phyloP scores from a whole-genome alignment of 176 grass and related monocot genomes.

The Saccharum spontaneum region DNA sequence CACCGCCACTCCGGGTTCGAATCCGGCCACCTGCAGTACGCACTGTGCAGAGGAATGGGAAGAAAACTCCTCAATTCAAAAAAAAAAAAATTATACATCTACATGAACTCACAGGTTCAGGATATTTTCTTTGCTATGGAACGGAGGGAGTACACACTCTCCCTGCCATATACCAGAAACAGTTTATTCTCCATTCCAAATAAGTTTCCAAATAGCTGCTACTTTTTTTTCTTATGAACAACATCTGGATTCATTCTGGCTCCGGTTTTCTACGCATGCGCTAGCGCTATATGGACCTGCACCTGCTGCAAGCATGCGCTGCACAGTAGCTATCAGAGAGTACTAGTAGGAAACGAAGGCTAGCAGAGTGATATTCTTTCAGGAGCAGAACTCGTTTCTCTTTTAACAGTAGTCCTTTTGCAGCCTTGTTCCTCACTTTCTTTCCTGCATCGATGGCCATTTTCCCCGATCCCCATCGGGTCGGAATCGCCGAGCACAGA shows the following conservation, averaged over 20 bases:
- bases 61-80: no score
- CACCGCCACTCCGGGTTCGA: no score
- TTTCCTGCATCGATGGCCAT: not conserved
- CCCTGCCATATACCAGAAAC: not conserved
- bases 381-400: not conserved
- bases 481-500: no score
- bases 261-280: not conserved
- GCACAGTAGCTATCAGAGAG: not conserved
- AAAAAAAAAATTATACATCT: not conserved
- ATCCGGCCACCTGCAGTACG: no score
- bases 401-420: not conserved
- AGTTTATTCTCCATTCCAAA: not conserved
- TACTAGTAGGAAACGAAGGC: not conserved
- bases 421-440: not conserved
- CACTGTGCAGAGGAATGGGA: no score
- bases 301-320: not conserved
- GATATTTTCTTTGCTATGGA: not conserved
- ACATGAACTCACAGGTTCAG: no score
- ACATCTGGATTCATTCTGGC: not conserved
- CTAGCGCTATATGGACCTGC: not conserved
- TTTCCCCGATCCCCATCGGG: not conserved
- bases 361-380: not conserved
- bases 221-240: not conserved
- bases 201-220: not conserved
- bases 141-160: no score